Conservation (phyloP, 1,284 basidiomycete species). For the Malassezia psittaci region DNA sequence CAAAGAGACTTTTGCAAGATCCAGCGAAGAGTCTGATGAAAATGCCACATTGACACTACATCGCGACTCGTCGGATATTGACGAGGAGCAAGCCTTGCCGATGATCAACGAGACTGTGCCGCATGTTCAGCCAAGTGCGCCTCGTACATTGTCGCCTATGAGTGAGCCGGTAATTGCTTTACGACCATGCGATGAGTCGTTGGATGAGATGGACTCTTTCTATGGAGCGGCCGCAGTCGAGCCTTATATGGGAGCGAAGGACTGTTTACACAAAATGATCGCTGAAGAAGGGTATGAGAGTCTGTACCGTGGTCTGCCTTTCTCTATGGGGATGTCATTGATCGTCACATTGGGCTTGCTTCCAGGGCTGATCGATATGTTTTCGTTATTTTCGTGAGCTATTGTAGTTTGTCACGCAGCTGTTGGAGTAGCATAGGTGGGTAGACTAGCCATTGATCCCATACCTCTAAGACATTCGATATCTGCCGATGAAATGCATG, state of each 20-base stretch:
- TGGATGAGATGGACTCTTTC: conserved; percentile 29
- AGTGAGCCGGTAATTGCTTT: conserved; percentile 43
- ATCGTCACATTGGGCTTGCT: neutral
- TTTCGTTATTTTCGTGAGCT: neutral
- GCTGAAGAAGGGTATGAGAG: conserved; percentile 44
- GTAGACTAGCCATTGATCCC: conserved; percentile 73
- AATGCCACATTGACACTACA: neutral
- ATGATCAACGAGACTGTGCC: neutral
- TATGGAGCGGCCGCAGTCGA: conserved; percentile 40
- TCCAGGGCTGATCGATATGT: neutral
- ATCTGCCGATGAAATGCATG: conserved; percentile 63
- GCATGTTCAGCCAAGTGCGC: neutral
- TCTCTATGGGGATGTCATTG: conserved; percentile 20
- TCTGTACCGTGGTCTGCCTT: conserved; percentile 37
- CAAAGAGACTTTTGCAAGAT: no score
- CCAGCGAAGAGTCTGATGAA: conserved; percentile 30
- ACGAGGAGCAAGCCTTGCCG: conserved; percentile 1
- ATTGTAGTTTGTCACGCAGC: conserved; percentile 10
- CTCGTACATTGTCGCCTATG: neutral
- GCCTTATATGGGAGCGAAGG: conserved; percentile 33
- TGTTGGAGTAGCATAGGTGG: conserved; percentile 65
- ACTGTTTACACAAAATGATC: conserved; percentile 43
- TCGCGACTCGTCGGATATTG: neutral
- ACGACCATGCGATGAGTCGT: conserved; percentile 31
- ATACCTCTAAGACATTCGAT: conserved; percentile 70